Conservation (phyloP, 179 eudicot species). For the Silene vulgaris region DNA sequence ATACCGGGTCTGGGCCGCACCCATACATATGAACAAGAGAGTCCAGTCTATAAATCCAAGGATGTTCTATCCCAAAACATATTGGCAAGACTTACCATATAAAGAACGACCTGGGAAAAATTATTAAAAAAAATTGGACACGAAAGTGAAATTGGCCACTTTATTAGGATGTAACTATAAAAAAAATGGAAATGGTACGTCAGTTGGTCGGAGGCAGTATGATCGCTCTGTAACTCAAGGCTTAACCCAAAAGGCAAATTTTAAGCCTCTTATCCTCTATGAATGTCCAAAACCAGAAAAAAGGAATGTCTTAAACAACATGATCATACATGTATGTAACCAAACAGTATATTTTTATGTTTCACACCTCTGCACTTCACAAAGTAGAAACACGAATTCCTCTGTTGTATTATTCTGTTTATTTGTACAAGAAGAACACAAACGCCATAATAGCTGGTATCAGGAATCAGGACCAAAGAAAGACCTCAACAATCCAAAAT, state of each 20-base stretch:
- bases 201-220: too few relatives aligned
- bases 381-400: neutral
- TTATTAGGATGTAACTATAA: neutral
- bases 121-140: too few relatives aligned
- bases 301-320: neutral
- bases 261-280: too few relatives aligned
- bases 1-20: too few relatives aligned
- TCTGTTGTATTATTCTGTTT: neutral
- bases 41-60: too few relatives aligned
- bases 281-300: neutral
- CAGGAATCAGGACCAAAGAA: neutral
- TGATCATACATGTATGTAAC: neutral
- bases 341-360: neutral
- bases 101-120: too few relatives aligned
- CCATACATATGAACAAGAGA: too few relatives aligned
- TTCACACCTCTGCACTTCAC: neutral
- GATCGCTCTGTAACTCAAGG: too few relatives aligned
- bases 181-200: neutral
- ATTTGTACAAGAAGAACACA: neutral
- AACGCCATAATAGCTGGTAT: neutral
- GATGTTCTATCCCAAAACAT: too few relatives aligned
- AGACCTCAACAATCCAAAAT: neutral
- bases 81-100: neutral
- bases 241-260: too few relatives aligned
- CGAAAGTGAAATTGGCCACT: too few relatives aligned